Evolutionary conservation across 164 flowering plant species (phyloP).

Genomic region (Annona squamosa): DNA sequence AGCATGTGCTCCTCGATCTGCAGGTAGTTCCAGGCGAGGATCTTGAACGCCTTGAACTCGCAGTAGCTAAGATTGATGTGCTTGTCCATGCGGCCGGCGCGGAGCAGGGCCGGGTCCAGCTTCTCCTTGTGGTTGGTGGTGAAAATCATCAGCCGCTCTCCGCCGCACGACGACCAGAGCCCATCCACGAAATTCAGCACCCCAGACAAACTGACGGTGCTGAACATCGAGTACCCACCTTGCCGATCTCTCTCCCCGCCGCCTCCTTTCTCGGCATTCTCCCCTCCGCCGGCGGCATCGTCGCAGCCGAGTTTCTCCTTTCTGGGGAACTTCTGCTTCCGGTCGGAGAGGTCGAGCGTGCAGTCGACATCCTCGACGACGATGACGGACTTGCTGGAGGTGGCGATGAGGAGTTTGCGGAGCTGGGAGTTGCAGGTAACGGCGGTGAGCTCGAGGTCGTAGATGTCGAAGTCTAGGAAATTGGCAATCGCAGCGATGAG

Average conservation of each 20-base stretch:
- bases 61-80: slow-evolving; percentile 24
- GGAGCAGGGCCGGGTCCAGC: slow-evolving; percentile 23
- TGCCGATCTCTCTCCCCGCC: not conserved
- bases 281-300: not conserved
- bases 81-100: slow-evolving; percentile 30
- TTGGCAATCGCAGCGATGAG: slow-evolving; percentile 34
- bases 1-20: slow-evolving; percentile 14
- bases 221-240: not conserved
- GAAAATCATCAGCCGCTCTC: slow-evolving; percentile 27
- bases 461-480: slow-evolving; percentile 30
- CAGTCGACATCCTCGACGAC: slow-evolving; percentile 32
- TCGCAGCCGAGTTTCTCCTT: not conserved
- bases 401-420: slow-evolving; percentile 22
- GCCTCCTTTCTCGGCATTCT: not conserved
- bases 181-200: slow-evolving; percentile 30
- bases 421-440: slow-evolving; percentile 26
- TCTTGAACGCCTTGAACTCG: slow-evolving; percentile 16
- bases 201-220: slow-evolving; percentile 7
- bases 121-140: slow-evolving; percentile 30
- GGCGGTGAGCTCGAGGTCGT: slow-evolving; percentile 27
- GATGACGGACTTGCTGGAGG: slow-evolving; percentile 26
- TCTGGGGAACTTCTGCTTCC: slow-evolving; percentile 7
- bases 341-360: slow-evolving; percentile 21
- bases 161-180: slow-evolving; percentile 32
- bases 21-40: slow-evolving; percentile 22